phyloP scores from a whole-genome alignment of 768 basidiomycete species.

The Xerocomus spinulosus region DNA sequence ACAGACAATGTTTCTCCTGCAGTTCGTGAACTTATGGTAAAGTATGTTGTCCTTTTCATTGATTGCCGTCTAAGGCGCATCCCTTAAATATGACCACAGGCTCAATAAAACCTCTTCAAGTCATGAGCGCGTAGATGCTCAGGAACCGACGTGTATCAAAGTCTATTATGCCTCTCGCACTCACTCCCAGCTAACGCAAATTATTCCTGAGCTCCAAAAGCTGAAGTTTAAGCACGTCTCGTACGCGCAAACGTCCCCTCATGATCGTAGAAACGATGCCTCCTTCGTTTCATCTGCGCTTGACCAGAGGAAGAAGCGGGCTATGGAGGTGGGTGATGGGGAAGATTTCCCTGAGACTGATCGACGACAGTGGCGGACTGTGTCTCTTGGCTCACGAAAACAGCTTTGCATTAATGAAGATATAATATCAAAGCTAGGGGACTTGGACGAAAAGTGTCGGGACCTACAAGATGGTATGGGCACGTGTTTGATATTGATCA shows the following conservation, averaged over 20 bases:
- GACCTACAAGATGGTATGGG: conserved; percentile 65
- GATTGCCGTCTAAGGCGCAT: not conserved
- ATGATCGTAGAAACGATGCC: not conserved
- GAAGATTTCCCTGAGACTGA: conserved; percentile 22
- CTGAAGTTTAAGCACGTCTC: conserved; percentile 48
- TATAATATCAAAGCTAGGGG: conserved; percentile 54
- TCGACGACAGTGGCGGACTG: conserved; percentile 46
- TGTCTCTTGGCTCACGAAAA: conserved; percentile 86
- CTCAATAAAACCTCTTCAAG: conserved; percentile 8
- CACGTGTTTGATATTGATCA: not conserved
- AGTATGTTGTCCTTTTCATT: conserved; percentile 40
- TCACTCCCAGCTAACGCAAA: conserved; percentile 91
- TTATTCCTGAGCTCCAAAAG: conserved; percentile 77
- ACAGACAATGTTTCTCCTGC: conserved; percentile 68
- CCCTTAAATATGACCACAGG: conserved; percentile 10
- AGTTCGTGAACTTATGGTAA: conserved; percentile 74
- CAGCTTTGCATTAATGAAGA: conserved; percentile 91
- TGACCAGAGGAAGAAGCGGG: conserved; percentile 18
- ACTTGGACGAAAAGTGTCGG: conserved; percentile 86
- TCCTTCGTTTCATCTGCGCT: not conserved
- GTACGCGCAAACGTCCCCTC: conserved; percentile 13
- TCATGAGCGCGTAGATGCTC: conserved; percentile 13
- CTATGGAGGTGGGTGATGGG: conserved; percentile 20
- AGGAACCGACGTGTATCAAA: conserved; percentile 66
- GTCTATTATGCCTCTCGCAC: conserved; percentile 94